These are phyloP conservation scores for Podila epigama DNA, from an alignment of 192 early-diverging fungal genomes.

Conservation along the genomic window DNA sequence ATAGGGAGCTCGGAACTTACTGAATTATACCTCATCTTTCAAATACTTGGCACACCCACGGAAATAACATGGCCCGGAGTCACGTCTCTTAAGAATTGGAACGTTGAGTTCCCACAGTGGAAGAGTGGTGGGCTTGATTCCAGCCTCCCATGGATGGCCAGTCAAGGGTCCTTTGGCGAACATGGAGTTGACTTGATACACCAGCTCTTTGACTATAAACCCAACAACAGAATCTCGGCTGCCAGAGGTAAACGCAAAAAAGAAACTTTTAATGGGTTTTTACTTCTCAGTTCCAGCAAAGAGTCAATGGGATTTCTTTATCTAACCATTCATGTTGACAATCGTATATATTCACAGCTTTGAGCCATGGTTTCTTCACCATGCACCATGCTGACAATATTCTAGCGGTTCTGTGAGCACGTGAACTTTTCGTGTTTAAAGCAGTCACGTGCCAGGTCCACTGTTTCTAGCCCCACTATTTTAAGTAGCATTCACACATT, in stretches of 20 bases:
- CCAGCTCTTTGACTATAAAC: slow-evolving; percentile 79
- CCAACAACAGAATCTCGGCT: slow-evolving; percentile 82
- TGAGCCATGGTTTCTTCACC: too few relatives aligned
- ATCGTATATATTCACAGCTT: too few relatives aligned
- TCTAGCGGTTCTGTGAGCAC: too few relatives aligned
- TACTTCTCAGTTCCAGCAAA: too few relatives aligned
- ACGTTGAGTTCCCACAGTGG: slow-evolving; percentile 82
- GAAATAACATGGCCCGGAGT: slow-evolving; percentile 82
- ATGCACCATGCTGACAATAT: too few relatives aligned
- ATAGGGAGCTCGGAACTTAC: slow-evolving; percentile 89
- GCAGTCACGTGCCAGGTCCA: too few relatives aligned
- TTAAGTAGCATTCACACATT: neutral
- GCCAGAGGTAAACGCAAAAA: slow-evolving; percentile 52
- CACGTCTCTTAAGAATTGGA: slow-evolving; percentile 81
- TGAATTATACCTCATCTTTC: slow-evolving; percentile 93
- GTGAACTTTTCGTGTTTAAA: too few relatives aligned
- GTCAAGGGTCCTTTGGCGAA: too few relatives aligned
- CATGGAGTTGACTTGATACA: slow-evolving; percentile 77
- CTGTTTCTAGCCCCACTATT: too few relatives aligned
- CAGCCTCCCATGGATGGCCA: slow-evolving; percentile 62
- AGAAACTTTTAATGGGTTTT: neutral
- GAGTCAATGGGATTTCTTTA: too few relatives aligned
- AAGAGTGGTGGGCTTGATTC: slow-evolving; percentile 52
- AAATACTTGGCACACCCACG: slow-evolving; percentile 83
- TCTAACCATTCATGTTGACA: neutral